Conservation (phyloP, 495 filamentous ascomycete genomes). For the Penicillium macrosclerotiorum region DNA sequence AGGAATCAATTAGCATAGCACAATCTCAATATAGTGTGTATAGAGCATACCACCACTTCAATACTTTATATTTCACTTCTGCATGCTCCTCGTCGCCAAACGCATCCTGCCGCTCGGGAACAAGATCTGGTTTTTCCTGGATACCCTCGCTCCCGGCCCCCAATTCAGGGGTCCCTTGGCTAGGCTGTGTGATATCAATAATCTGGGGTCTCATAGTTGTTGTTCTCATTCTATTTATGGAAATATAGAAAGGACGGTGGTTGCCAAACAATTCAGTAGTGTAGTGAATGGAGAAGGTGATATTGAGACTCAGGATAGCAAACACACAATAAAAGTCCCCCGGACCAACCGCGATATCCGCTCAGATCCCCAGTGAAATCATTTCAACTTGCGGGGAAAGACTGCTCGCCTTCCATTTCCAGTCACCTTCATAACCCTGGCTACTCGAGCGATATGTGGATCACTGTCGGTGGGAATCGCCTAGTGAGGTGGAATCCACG, state of each 20-base stretch:
- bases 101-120: constrained; percentile 13
- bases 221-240: background rate
- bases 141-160: too few species aligned
- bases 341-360: background rate
- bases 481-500: background rate
- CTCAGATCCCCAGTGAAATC: background rate
- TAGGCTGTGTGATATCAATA: constrained; percentile 2
- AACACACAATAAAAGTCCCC: background rate
- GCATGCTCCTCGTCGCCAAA: constrained; percentile 26
- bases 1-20: constrained; percentile 29
- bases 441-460: background rate
- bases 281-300: background rate
- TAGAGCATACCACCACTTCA: constrained; percentile 32
- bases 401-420: background rate
- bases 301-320: background rate
- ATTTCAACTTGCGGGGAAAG: background rate
- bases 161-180: too few species aligned
- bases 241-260: background rate
- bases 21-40: constrained; percentile 2
- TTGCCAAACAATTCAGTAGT: background rate
- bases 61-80: constrained; percentile 32
- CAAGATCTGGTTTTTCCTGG: too few species aligned
- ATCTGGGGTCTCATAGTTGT: background rate
- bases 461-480: background rate
- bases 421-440: background rate